These are phyloP conservation scores for Macrophomina tecta DNA, from an alignment of 2,329 filamentous ascomycete genomes.

Conservation along the genomic window DNA sequence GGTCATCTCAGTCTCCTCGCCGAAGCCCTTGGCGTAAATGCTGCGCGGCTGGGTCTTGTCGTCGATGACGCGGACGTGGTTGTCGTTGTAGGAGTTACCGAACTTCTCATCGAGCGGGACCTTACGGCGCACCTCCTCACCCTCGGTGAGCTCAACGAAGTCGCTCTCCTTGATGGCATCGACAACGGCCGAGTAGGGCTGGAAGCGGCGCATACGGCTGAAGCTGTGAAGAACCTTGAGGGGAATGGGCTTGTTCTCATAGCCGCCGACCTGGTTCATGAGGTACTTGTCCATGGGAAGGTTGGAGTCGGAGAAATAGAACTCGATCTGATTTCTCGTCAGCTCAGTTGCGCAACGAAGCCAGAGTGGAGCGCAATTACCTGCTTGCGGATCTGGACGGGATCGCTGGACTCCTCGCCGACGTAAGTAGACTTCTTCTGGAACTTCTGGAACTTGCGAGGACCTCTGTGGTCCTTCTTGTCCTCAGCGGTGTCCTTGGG, in stretches of 20 bases:
- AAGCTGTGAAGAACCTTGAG: slow-evolving; percentile 82
- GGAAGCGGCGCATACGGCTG: slow-evolving; percentile 95
- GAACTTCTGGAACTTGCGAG: slow-evolving; percentile 15
- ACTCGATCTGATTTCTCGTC: slow-evolving; percentile 73
- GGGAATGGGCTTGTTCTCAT: slow-evolving; percentile 79
- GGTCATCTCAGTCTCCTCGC: slow-evolving; percentile 78
- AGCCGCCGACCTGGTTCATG: slow-evolving; percentile 76
- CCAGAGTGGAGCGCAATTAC: slow-evolving; percentile 49
- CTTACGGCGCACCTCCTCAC: slow-evolving; percentile 70
- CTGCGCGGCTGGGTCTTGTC: slow-evolving; percentile 73
- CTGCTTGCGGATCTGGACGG: slow-evolving; percentile 81
- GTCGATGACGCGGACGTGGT: slow-evolving; percentile 61
- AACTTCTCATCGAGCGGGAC: slow-evolving; percentile 57
- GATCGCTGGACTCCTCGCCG: slow-evolving; percentile 76
- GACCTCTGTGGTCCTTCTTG: slow-evolving; percentile 30
- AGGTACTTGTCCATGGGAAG: slow-evolving; percentile 88
- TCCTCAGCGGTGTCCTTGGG: slow-evolving; percentile 12
- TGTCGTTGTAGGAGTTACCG: slow-evolving; percentile 58
- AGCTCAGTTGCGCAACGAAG: slow-evolving; percentile 26
- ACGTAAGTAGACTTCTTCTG: slow-evolving; percentile 38
- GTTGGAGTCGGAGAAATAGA: slow-evolving; percentile 94
- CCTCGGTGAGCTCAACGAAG: slow-evolving; percentile 73
- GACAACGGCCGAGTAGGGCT: slow-evolving; percentile 83
- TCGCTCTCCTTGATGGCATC: slow-evolving; percentile 80
- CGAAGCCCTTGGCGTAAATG: slow-evolving; percentile 94